Evolutionary conservation across 2,329 filamentous ascomycete genomes (phyloP).

Genomic region (Neobulgaria alba): DNA sequence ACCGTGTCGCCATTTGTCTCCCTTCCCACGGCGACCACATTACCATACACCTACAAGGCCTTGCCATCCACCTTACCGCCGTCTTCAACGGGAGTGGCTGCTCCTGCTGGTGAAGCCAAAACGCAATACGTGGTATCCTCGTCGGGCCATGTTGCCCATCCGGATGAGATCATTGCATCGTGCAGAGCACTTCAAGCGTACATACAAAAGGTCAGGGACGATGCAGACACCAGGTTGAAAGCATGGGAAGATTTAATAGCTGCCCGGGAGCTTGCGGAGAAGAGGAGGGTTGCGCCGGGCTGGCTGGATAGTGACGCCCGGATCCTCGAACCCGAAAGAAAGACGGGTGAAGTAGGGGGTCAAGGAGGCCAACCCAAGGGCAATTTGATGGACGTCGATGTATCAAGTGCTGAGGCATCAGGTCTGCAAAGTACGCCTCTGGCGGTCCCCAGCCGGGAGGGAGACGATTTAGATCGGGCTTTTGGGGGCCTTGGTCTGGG

Average conservation of each 20-base stretch:
- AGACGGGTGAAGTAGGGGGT: slow-evolving; percentile 11
- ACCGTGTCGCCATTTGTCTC: slow-evolving; percentile 92
- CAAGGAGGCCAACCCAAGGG: slow-evolving; percentile 4
- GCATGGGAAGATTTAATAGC: slow-evolving; percentile 61
- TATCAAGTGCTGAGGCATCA: slow-evolving; percentile 26
- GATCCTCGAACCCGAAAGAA: slow-evolving; percentile 59
- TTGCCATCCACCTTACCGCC: slow-evolving; percentile 81
- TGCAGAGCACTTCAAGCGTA: slow-evolving; percentile 73
- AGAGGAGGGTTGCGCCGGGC: slow-evolving; percentile 68
- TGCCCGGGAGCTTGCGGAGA: slow-evolving; percentile 66
- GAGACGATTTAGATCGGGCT: slow-evolving; percentile 43
- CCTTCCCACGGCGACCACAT: slow-evolving; percentile 78
- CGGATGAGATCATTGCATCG: slow-evolving; percentile 74
- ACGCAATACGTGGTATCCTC: slow-evolving; percentile 68
- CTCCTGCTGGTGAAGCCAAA: slow-evolving; percentile 35
- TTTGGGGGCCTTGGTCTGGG: slow-evolving; percentile 40
- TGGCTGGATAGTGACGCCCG: slow-evolving; percentile 70
- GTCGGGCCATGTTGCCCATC: slow-evolving; percentile 75
- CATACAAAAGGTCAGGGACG: slow-evolving; percentile 57
- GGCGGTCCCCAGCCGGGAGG: slow-evolving; percentile 36
- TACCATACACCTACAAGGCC: slow-evolving; percentile 91
- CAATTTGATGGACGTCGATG: slow-evolving; percentile 28
- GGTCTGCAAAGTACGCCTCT: slow-evolving; percentile 27
- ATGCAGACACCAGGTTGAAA: slow-evolving; percentile 58
- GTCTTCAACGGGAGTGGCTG: slow-evolving; percentile 49